Evolutionary conservation across 2,329 filamentous ascomycete genomes (phyloP), one percentile per base, ranked within the genome.

Genomic region (Endoconidiophora polonica): DNA sequence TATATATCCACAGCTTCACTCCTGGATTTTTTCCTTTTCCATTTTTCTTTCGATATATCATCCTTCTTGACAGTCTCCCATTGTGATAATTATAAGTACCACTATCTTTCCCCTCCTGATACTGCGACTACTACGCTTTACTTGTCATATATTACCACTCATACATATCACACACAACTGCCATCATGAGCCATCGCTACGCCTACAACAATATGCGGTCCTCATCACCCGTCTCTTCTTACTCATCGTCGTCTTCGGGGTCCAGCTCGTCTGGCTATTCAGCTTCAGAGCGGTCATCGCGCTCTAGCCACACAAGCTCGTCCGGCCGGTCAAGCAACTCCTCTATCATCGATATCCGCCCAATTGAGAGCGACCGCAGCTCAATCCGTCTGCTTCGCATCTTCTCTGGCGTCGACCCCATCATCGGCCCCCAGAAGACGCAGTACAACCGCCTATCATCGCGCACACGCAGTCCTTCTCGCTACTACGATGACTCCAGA

Each of bases 331-430:
- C 49, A 12, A 22, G 14, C 14, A 23, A 41, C n/a, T 48, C 48
- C 14, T 44, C 47, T 14, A 23, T 33, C 26, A 44, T 48, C 22
- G 33, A 48, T 2, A 37, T 39, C 4, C 42, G 47, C 5, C 38
- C 38, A 10, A 48, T 53, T 36, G 38, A 53, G 43, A 49, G 46
- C 10, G 26, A 49, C 26, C 37, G 42, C 37, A 38, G 38, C 12
- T 47, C 46, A 16, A 47, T 53, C 20, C 51, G 47, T 22, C 38
- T 53, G 37, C 51, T 53, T 16, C 51, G 51, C 47, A 53, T 53
- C 43, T 53, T 53, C 39, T 53, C 51, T 14, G 51, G 51, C 48
- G 37, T 53, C 23, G 51, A 53, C n/a, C 51, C 51, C 38, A 53
- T 53, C 43, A 40, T 53, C 37, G 46, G 46, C 6, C 51, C 42